These are phyloP conservation scores for Epichloe sylvatica DNA, from an alignment of 2,329 filamentous ascomycete species.

Conservation along the genomic window DNA sequence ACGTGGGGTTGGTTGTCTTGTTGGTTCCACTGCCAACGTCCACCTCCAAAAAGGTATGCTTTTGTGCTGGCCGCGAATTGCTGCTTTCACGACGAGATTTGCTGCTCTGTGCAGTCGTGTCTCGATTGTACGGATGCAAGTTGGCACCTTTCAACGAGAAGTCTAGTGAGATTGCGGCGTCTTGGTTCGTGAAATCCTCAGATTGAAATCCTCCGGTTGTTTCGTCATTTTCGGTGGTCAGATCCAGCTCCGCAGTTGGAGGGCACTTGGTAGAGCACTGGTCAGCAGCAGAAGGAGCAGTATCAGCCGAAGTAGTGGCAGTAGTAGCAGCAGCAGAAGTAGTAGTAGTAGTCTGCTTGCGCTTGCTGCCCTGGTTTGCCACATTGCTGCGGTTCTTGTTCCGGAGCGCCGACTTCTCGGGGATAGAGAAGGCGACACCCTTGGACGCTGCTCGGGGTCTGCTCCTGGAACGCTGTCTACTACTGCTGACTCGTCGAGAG, in stretches of 20 bases:
- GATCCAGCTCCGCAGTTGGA: constrained; percentile 12
- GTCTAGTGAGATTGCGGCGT: constrained; percentile 20
- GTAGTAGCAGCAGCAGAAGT: neutral
- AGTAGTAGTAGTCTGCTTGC: constrained; percentile 12
- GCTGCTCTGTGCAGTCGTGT: constrained; percentile 13
- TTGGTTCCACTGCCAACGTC: constrained; percentile 13
- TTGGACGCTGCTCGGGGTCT: constrained; percentile 12
- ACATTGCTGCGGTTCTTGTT: constrained; percentile 17
- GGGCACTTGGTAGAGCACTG: constrained; percentile 1
- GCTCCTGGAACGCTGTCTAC: constrained; percentile 16
- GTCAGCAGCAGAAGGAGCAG: neutral
- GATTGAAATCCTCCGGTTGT: constrained; percentile 21
- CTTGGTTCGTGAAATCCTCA: constrained; percentile 20
- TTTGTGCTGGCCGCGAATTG: constrained; percentile 15
- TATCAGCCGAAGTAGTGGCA: neutral
- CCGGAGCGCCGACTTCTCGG: constrained; percentile 19
- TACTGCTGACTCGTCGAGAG: constrained; percentile 16
- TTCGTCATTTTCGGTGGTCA: constrained; percentile 20
- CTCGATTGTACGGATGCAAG: constrained; percentile 4
- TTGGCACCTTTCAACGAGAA: constrained; percentile 12
- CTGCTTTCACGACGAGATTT: constrained; percentile 14
- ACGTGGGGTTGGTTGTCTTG: constrained; percentile 15
- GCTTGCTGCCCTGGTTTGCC: constrained; percentile 30
- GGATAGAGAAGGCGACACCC: constrained; percentile 27
- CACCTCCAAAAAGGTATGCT: constrained; percentile 9